Conservation (phyloP, 805 yeast genomes). For the Starmerella asiatica region DNA sequence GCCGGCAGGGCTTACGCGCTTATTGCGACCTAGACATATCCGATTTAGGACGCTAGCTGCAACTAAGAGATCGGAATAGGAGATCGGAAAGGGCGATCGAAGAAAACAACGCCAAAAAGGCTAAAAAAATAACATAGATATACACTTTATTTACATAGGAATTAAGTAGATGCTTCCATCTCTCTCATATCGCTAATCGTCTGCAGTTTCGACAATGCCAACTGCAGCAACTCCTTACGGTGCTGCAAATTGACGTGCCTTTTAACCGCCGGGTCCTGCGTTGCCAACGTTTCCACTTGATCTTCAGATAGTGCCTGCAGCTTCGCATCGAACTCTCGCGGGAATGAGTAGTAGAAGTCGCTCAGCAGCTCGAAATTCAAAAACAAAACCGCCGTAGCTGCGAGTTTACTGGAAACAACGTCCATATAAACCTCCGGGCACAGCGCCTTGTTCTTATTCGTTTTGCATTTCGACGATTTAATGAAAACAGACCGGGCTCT, state of each 20-base stretch:
- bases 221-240: slow-evolving; percentile 73
- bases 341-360: slow-evolving; percentile 92
- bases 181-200: slow-evolving; percentile 59
- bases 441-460: slow-evolving; percentile 66
- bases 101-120: too few relatives aligned
- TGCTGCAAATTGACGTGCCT: slow-evolving; percentile 88
- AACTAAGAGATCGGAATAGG: too few relatives aligned
- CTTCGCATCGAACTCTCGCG: slow-evolving; percentile 75
- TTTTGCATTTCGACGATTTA: slow-evolving; percentile 60
- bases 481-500: slow-evolving; percentile 64
- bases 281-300: slow-evolving; percentile 78
- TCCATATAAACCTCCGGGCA: slow-evolving; percentile 93
- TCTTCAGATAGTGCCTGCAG: slow-evolving; percentile 55
- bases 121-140: too few relatives aligned
- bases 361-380: slow-evolving; percentile 85
- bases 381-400: slow-evolving; percentile 85
- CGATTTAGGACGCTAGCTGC: too few relatives aligned
- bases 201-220: slow-evolving; percentile 76
- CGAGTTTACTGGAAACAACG: slow-evolving; percentile 80
- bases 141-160: neutral
- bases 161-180: too few relatives aligned
- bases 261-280: slow-evolving; percentile 83
- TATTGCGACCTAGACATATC: too few relatives aligned
- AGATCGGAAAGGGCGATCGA: too few relatives aligned
- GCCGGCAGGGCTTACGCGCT: too few relatives aligned